Evolutionary conservation across 352 stramenopile genomes (phyloP).

Genomic region (Phytophthora sp.): DNA sequence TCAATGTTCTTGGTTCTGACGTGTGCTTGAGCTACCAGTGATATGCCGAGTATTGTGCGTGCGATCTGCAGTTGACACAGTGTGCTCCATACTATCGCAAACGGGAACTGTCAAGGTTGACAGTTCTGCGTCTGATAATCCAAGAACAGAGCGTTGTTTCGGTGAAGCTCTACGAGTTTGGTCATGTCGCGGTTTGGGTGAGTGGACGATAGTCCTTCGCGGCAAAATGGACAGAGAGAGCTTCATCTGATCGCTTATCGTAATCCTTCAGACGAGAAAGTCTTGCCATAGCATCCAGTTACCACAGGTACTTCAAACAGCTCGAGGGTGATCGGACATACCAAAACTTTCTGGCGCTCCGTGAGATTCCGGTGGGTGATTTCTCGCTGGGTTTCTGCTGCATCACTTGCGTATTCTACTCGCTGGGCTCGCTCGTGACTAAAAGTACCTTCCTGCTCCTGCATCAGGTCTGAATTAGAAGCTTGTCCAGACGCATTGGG

Average conservation of each 20-base stretch:
- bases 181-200: slow-evolving; percentile 19
- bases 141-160: slow-evolving; percentile 18
- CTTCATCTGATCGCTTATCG: background rate
- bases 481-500: background rate
- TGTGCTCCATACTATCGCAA: background rate
- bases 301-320: slow-evolving; percentile 19
- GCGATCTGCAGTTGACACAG: background rate
- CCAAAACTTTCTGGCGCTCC: slow-evolving; percentile 12
- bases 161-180: slow-evolving; percentile 25
- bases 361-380: slow-evolving; percentile 3
- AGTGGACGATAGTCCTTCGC: background rate
- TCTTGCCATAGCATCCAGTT: slow-evolving; percentile 22
- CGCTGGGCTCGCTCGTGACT: slow-evolving; percentile 4
- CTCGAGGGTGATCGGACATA: slow-evolving; percentile 17
- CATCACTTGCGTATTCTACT: slow-evolving; percentile 15
- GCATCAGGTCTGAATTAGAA: background rate
- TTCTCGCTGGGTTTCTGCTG: slow-evolving; percentile 9
- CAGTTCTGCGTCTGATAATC: background rate
- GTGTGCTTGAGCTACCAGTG: slow-evolving; percentile 8
- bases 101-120: background rate
- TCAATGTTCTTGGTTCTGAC: slow-evolving; percentile 21
- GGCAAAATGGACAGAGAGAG: slow-evolving; percentile 17
- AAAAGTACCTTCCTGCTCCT: slow-evolving; percentile 15
- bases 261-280: slow-evolving; percentile 12
- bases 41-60: slow-evolving; percentile 1